These are phyloP conservation scores for Backusella liffmaniae DNA, from an alignment of 192 early-diverging fungal species.

Conservation along the genomic window DNA sequence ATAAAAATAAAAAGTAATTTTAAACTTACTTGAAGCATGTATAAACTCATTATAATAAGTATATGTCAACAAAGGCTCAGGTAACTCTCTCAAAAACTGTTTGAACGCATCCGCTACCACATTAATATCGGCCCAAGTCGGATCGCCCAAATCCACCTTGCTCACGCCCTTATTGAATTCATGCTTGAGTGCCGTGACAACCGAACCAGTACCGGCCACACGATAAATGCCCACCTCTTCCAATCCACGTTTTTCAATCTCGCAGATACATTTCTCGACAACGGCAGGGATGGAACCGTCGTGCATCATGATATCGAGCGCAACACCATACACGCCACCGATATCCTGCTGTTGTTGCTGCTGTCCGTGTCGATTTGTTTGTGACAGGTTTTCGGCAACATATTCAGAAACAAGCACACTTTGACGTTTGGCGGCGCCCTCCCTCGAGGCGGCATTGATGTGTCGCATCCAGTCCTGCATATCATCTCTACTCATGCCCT, in stretches of 20 bases:
- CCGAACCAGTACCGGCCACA: constrained; percentile 61
- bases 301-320: constrained; percentile 55
- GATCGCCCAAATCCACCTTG: constrained; percentile 52
- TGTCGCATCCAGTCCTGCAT: constrained; percentile 72
- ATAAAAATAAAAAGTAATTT: not conserved
- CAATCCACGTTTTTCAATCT: constrained; percentile 70
- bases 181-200: constrained; percentile 58
- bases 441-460: constrained; percentile 63
- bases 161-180: constrained; percentile 55
- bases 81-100: constrained; percentile 90
- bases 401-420: constrained; percentile 64
- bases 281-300: constrained; percentile 54
- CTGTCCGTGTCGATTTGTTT: constrained; percentile 1
- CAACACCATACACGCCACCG: constrained; percentile 54
- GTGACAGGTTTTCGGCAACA: not conserved
- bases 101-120: constrained; percentile 88
- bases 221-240: constrained; percentile 76
- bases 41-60: constrained; percentile 81
- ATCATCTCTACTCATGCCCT: constrained; percentile 60
- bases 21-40: constrained; percentile 53
- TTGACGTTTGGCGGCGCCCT: constrained; percentile 63
- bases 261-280: constrained; percentile 65
- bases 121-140: constrained; percentile 72
- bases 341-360: not conserved
- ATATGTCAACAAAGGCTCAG: constrained; percentile 89